Percentiles rank a stretch among this genome's conserved stretches.
Conservation (phyloP, 805 yeast species). For the Lipomyces mesembrius region DNA sequence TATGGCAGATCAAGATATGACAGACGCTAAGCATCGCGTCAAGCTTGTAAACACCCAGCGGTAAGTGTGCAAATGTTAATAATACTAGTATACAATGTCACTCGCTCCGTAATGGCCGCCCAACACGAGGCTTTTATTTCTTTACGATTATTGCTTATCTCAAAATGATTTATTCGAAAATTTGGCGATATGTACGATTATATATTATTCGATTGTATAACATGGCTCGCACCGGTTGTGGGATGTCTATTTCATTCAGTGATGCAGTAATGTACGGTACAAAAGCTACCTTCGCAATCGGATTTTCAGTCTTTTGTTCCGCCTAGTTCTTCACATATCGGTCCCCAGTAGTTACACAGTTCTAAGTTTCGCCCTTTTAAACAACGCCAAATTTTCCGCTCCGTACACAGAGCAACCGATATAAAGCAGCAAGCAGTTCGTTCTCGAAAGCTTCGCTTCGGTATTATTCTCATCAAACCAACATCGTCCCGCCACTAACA, state of each 20-base stretch:
- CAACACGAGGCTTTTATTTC: neutral
- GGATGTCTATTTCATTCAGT: constrained; percentile 1
- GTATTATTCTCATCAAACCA: neutral
- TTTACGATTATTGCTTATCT: constrained; percentile 1
- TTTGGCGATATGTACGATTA: constrained; percentile 1
- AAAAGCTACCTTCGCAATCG: neutral
- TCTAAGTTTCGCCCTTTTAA: neutral
- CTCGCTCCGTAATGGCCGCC: neutral
- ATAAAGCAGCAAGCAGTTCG: neutral
- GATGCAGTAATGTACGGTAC: constrained; percentile 2
- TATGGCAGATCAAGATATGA: constrained; percentile 6
- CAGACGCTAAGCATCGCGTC: neutral
- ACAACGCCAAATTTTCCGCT: neutral
- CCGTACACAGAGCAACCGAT: neutral
- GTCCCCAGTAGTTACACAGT: constrained; percentile 2
- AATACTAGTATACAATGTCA: neutral
- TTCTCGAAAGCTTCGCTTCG: neutral
- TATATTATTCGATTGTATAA: neutral
- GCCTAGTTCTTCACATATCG: neutral
- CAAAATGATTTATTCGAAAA: neutral
- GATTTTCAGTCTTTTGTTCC: neutral
- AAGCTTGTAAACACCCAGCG: neutral
- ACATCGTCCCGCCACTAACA: neutral
- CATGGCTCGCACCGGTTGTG: constrained; percentile 3
- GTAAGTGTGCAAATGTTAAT: neutral